Conservation (phyloP, 352 stramenopile species). For the Phytophthora pisi region DNA sequence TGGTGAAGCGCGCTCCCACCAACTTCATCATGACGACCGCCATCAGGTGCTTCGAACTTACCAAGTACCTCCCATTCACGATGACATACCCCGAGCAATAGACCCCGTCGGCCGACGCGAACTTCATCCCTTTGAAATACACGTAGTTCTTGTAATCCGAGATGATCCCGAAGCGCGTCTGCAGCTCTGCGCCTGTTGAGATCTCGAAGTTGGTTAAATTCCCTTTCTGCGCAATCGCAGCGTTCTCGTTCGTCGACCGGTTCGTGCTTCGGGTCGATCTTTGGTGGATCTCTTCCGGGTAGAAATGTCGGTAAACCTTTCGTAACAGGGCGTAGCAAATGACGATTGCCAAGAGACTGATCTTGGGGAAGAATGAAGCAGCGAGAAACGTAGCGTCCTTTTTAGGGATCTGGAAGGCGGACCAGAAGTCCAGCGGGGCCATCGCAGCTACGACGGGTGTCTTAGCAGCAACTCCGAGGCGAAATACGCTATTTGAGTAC, state of each 20-base stretch:
- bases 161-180: conserved; percentile 40
- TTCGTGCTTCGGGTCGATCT: conserved; percentile 11
- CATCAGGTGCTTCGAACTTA: conserved; percentile 31
- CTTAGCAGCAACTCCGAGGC: conserved; percentile 8
- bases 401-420: conserved; percentile 21
- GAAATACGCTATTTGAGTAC: conserved; percentile 16
- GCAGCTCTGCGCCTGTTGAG: conserved; percentile 34
- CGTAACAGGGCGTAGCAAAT: conserved; percentile 16
- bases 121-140: conserved; percentile 41
- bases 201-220: conserved; percentile 40
- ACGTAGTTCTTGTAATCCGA: conserved; percentile 43
- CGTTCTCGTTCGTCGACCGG: conserved; percentile 17
- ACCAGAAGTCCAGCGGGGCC: conserved; percentile 27
- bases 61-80: conserved; percentile 34
- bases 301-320: conserved; percentile 19
- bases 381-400: conserved; percentile 24
- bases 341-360: conserved; percentile 21
- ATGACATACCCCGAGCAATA: conserved; percentile 40
- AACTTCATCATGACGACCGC: conserved; percentile 33
- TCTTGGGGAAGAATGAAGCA: conserved; percentile 27
- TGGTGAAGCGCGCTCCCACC: conserved; percentile 17
- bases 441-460: conserved; percentile 10
- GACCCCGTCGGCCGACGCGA: conserved; percentile 33
- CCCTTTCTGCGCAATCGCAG: conserved; percentile 9
- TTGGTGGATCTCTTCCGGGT: conserved; percentile 13